These are phyloP conservation scores for Binderoboletus segoi DNA, from an alignment of 1,284 basidiomycete species.

Conservation along the genomic window DNA sequence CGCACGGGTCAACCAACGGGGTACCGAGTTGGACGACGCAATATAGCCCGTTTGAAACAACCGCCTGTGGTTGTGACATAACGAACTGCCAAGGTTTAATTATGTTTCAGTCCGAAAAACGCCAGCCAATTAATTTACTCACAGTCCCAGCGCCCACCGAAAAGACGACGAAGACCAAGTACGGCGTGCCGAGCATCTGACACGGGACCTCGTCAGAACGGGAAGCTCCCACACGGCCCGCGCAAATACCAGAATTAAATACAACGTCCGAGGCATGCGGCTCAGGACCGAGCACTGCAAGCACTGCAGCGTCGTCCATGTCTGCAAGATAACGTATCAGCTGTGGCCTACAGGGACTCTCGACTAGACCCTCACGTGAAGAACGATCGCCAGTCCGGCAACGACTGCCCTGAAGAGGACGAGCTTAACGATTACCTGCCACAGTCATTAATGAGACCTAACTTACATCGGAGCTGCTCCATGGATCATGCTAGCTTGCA, in stretches of 20 bases:
- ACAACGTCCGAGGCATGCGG: conserved; percentile 22
- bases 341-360: neutral
- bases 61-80: conserved; percentile 32
- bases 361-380: conserved; percentile 43
- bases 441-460: neutral
- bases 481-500: conserved; percentile 55
- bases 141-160: conserved; percentile 30
- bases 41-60: conserved; percentile 50
- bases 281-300: conserved; percentile 11
- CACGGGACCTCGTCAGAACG: conserved; percentile 11
- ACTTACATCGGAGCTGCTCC: conserved; percentile 56
- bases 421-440: neutral
- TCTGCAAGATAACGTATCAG: conserved; percentile 30
- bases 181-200: conserved; percentile 44
- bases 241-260: conserved; percentile 17
- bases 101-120: neutral
- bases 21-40: conserved; percentile 42
- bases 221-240: conserved; percentile 8
- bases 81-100: conserved; percentile 37
- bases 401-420: conserved; percentile 44
- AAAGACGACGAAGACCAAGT: conserved; percentile 38
- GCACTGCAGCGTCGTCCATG: conserved; percentile 42
- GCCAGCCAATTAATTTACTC: conserved; percentile 6
- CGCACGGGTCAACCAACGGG: conserved; percentile 40
- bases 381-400: conserved; percentile 49